Evolutionary conservation across 345 rosid genomes (phyloP).

Genomic region (Eucalyptus sp.): DNA sequence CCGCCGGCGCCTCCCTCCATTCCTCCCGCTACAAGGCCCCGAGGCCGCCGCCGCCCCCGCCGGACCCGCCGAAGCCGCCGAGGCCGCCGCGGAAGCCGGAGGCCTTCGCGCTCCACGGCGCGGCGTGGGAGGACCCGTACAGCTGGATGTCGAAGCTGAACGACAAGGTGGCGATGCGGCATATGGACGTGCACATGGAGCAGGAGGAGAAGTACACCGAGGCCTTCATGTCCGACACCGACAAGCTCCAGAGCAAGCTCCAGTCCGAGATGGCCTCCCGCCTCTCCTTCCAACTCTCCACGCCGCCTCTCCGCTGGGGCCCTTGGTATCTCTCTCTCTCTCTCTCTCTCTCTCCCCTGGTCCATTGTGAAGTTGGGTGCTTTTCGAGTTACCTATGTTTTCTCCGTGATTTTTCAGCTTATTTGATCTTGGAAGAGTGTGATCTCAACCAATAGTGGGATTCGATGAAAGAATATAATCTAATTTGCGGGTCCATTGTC

Average conservation of each 20-base stretch:
- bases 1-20: background rate
- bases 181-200: conserved; percentile 93
- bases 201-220: conserved; percentile 91
- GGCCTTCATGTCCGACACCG: conserved; percentile 71
- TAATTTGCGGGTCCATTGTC: background rate
- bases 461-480: background rate
- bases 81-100: conserved; percentile 81
- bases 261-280: conserved; percentile 92
- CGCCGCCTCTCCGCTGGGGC: conserved; percentile 91
- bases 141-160: conserved; percentile 86
- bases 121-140: conserved; percentile 87
- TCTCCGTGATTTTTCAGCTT: background rate
- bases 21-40: conserved; percentile 30
- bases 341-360: background rate
- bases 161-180: conserved; percentile 94
- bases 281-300: conserved; percentile 68
- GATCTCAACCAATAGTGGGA: background rate
- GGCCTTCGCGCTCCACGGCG: conserved; percentile 54
- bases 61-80: conserved; percentile 60
- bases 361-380: background rate
- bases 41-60: conserved; percentile 22
- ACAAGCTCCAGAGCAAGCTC: conserved; percentile 69
- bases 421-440: background rate
- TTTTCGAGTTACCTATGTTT: background rate
- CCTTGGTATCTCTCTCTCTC: conserved; percentile 40